Conservation (phyloP, 2,329 filamentous ascomycete genomes). For the Penicillium sp. region DNA sequence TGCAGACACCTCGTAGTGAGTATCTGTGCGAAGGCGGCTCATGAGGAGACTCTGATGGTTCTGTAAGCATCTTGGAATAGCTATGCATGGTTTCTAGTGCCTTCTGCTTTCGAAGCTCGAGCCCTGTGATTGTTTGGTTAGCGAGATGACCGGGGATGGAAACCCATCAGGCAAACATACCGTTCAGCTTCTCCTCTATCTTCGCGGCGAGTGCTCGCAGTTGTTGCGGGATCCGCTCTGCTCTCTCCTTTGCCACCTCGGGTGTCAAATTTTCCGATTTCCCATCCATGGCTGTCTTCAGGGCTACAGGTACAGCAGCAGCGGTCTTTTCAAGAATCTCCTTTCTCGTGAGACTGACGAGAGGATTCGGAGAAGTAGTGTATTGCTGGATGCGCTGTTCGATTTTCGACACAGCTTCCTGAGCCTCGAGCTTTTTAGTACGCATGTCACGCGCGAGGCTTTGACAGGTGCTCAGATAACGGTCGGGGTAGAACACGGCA, state of each 20-base stretch:
- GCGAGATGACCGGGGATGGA: not conserved
- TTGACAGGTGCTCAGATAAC: slow-evolving; percentile 57
- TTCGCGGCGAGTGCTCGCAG: slow-evolving; percentile 38
- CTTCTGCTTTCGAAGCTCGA: slow-evolving; percentile 45
- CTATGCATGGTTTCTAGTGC: slow-evolving; percentile 42
- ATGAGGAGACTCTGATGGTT: slow-evolving; percentile 41
- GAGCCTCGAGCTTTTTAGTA: slow-evolving; percentile 34
- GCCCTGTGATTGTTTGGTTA: slow-evolving; percentile 31
- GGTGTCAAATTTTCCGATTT: slow-evolving; percentile 11
- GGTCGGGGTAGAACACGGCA: slow-evolving; percentile 57
- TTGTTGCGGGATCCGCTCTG: slow-evolving; percentile 33
- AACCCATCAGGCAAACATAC: slow-evolving; percentile 22
- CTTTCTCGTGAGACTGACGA: slow-evolving; percentile 25
- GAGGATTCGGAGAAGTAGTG: slow-evolving; percentile 21
- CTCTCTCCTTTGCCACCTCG: slow-evolving; percentile 22
- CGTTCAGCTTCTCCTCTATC: slow-evolving; percentile 43
- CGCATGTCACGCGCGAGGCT: slow-evolving; percentile 51
- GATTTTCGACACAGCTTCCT: slow-evolving; percentile 34
- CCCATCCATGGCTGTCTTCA: slow-evolving; percentile 19
- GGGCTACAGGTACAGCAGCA: slow-evolving; percentile 26
- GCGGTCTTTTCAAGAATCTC: slow-evolving; percentile 40
- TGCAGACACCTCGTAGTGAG: slow-evolving; percentile 59
- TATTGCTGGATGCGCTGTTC: slow-evolving; percentile 34
- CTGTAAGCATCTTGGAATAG: slow-evolving; percentile 50
- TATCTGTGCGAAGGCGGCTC: slow-evolving; percentile 51